A percentile compares a stretch with the other conserved stretches of the same genome.
Evolutionary conservation across 2,329 filamentous ascomycete species (phyloP).

Genomic region (Parafenestella ontariensis): DNA sequence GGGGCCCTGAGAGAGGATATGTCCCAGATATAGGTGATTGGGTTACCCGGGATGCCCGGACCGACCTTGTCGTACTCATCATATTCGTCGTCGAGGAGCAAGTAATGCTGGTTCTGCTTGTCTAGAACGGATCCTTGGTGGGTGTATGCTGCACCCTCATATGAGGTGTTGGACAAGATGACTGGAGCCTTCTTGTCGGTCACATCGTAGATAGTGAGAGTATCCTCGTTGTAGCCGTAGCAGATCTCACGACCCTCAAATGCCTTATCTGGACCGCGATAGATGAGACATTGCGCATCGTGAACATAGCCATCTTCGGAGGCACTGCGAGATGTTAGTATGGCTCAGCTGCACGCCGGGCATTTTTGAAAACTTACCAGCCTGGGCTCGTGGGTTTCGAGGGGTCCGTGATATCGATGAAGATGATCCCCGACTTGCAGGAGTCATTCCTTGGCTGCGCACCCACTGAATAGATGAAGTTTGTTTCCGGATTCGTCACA

Average conservation of each 20-base stretch:
- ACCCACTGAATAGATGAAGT: constrained; percentile 50
- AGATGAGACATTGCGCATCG: constrained; percentile 66
- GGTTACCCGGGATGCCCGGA: constrained; percentile 42
- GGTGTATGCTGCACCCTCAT: constrained; percentile 65
- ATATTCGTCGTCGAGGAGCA: constrained; percentile 50
- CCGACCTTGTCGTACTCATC: constrained; percentile 49
- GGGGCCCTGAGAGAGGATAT: constrained; percentile 43
- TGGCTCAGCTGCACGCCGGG: background rate
- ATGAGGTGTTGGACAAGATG: constrained; percentile 62
- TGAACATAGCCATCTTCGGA: constrained; percentile 66
- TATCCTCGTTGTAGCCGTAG: constrained; percentile 65
- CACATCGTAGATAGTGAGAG: constrained; percentile 61
- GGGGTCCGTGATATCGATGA: constrained; percentile 64
- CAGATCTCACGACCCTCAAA: constrained; percentile 62
- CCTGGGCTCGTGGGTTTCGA: constrained; percentile 62
- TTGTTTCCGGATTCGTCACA: constrained; percentile 46
- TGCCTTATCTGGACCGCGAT: constrained; percentile 59
- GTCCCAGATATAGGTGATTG: constrained; percentile 51
- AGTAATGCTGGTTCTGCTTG: constrained; percentile 41
- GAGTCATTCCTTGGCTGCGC: constrained; percentile 39
- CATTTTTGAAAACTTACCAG: constrained; percentile 36
- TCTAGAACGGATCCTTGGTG: constrained; percentile 65
- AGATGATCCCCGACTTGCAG: constrained; percentile 64
- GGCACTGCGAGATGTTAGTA: constrained; percentile 43
- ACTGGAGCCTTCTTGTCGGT: constrained; percentile 56